These are phyloP conservation scores for Paraphoma sp. DNA, from an alignment of 2,329 filamentous ascomycete species.

Conservation along the genomic window DNA sequence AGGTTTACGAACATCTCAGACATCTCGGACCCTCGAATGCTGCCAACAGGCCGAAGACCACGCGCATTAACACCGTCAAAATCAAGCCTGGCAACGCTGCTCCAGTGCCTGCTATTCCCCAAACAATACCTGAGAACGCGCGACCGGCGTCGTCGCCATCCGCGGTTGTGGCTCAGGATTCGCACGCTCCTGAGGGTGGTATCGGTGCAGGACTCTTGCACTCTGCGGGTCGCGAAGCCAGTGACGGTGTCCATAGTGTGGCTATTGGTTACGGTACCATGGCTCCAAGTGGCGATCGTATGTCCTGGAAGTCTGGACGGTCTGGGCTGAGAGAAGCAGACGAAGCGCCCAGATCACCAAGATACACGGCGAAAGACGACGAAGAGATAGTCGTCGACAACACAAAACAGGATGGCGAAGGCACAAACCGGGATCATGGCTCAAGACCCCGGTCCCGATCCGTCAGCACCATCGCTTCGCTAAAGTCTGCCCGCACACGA, in stretches of 20 bases:
- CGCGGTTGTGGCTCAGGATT: conserved; percentile 19
- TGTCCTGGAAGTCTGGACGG: conserved; percentile 36
- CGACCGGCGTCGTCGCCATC: conserved; percentile 29
- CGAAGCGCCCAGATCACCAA: conserved; percentile 33
- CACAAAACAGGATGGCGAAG: conserved; percentile 9
- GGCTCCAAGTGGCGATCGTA: conserved; percentile 31
- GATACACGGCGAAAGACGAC: conserved; percentile 16
- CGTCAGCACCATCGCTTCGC: conserved; percentile 42
- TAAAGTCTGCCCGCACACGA: conserved; percentile 33
- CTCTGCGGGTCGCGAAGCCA: conserved; percentile 64
- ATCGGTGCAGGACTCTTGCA: conserved; percentile 62
- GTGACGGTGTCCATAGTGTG: conserved; percentile 70
- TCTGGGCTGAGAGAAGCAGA: conserved; percentile 19
- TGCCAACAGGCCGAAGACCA: conserved; percentile 65
- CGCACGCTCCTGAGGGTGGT: conserved; percentile 56
- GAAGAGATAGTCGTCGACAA: conserved; percentile 27
- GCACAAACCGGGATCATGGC: neutral
- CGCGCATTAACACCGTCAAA: conserved; percentile 68
- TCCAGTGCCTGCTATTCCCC: conserved; percentile 63
- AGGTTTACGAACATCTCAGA: conserved; percentile 66
- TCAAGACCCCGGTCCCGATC: conserved; percentile 22
- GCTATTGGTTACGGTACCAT: conserved; percentile 54
- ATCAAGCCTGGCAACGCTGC: conserved; percentile 67
- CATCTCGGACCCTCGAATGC: conserved; percentile 70
- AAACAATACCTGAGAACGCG: conserved; percentile 52